A percentile compares a stretch with the other conserved stretches of the same genome.
Evolutionary conservation across 345 rosid genomes (phyloP).

Genomic region (Eucalyptus guilfoylei): DNA sequence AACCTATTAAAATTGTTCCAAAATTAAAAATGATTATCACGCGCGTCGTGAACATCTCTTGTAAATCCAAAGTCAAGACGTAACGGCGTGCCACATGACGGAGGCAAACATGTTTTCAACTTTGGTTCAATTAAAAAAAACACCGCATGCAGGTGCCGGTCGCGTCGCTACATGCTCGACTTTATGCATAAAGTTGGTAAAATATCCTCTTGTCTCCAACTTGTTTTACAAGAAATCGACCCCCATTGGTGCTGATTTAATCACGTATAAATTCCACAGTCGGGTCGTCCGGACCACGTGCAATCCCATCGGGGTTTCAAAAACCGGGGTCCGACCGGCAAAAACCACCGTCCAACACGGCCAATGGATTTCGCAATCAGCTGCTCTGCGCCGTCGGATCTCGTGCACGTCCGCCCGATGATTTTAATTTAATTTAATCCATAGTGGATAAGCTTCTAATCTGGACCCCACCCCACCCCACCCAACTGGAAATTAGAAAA

Average conservation of each 20-base stretch:
- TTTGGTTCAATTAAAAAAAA: not conserved
- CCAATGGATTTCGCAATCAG: not conserved
- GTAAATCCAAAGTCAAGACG: not conserved
- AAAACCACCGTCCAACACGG: not conserved
- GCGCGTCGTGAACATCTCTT: accelerated
- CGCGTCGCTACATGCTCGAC: not conserved
- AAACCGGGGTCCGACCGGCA: not conserved
- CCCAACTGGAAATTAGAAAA: too few species aligned
- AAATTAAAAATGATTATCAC: too few species aligned
- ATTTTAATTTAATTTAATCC: not conserved
- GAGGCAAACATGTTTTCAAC: not conserved
- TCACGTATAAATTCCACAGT: not conserved
- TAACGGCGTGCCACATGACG: not conserved
- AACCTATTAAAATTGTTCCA: too few species aligned
- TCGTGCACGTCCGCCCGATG: not conserved
- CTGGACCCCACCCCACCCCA: not conserved
- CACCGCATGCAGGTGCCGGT: not conserved
- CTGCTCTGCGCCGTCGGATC: not conserved
- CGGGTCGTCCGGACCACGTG: not conserved
- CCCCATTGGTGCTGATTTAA: not conserved
- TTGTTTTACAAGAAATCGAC: not conserved
- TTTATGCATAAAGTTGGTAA: not conserved
- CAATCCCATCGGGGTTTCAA: not conserved
- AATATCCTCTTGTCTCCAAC: not conserved
- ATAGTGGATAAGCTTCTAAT: not conserved